A percentile compares a stretch with the other conserved stretches of the same genome.
These are phyloP conservation scores for Diaporthe sp. DNA, from an alignment of 2,329 filamentous ascomycete genomes.

Conservation along the genomic window DNA sequence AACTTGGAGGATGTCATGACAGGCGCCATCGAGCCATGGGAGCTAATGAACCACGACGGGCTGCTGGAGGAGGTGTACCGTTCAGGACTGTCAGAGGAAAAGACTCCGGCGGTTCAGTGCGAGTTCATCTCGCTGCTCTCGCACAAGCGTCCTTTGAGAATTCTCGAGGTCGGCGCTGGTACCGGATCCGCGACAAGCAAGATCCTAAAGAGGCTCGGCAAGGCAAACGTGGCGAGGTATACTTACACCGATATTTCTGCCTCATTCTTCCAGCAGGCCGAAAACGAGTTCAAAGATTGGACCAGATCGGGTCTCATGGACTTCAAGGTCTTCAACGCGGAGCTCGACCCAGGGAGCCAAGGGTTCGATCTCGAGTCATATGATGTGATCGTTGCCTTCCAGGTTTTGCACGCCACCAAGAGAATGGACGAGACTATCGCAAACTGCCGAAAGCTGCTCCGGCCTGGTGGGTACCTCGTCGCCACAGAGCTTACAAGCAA, in stretches of 20 bases:
- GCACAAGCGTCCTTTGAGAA: conserved; percentile 13
- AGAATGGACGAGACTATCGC: conserved; percentile 41
- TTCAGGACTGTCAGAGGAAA: conserved; percentile 13
- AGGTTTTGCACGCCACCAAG: conserved; percentile 47
- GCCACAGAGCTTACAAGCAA: conserved; percentile 38
- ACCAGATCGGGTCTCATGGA: conserved; percentile 38
- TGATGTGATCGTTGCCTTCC: conserved; percentile 49
- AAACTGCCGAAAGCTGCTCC: conserved; percentile 47
- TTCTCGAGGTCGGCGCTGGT: conserved; percentile 25
- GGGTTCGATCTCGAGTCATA: conserved; percentile 46
- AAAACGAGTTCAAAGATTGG: conserved; percentile 45
- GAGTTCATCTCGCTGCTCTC: conserved; percentile 20
- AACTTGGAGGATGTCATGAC: background rate
- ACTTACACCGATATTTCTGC: conserved; percentile 42
- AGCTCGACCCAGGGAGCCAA: conserved; percentile 45
- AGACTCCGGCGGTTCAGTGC: conserved; percentile 18
- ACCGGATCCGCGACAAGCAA: conserved; percentile 24
- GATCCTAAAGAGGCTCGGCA: conserved; percentile 9
- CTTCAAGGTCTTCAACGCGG: conserved; percentile 45
- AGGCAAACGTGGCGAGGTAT: conserved; percentile 29
- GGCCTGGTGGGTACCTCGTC: conserved; percentile 51
- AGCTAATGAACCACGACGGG: conserved; percentile 20
- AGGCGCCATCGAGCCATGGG: conserved; percentile 12
- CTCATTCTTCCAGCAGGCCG: conserved; percentile 41
- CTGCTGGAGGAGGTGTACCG: conserved; percentile 25